Percentiles rank a stretch among this genome's conserved stretches.
These are phyloP conservation scores for Peribolospora kevripleyi DNA, from an alignment of 768 basidiomycete species.

Conservation along the genomic window DNA sequence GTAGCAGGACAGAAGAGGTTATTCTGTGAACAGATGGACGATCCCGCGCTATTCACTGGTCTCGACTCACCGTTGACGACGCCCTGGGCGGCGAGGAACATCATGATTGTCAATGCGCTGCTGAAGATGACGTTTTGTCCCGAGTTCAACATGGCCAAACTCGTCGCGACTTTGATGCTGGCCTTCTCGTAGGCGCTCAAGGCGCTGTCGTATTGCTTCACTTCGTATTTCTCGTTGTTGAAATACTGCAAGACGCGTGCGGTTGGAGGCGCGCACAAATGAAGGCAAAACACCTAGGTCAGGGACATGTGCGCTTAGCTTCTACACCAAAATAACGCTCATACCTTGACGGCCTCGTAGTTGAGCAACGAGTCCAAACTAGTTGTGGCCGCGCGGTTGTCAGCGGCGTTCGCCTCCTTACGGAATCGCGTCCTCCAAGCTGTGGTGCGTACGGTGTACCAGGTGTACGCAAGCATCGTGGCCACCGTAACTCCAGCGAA, in stretches of 20 bases:
- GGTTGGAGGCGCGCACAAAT: neutral
- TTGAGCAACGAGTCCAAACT: slow-evolving; percentile 93
- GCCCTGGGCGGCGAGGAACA: slow-evolving; percentile 90
- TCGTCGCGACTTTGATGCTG: slow-evolving; percentile 83
- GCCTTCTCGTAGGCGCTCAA: slow-evolving; percentile 69
- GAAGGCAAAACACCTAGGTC: neutral
- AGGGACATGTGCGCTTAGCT: neutral
- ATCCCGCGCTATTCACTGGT: neutral
- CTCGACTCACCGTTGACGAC: slow-evolving; percentile 49
- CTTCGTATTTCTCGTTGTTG: slow-evolving; percentile 85
- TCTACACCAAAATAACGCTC: neutral
- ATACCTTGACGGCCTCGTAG: slow-evolving; percentile 92
- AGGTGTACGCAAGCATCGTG: slow-evolving; percentile 74
- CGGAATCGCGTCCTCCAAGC: slow-evolving; percentile 95
- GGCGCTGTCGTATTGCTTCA: slow-evolving; percentile 74
- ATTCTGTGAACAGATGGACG: neutral
- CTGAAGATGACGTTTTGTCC: slow-evolving; percentile 96
- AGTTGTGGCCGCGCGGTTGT: slow-evolving; percentile 81
- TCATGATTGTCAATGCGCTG: slow-evolving; percentile 69
- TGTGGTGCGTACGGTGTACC: slow-evolving; percentile 91
- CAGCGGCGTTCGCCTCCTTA: slow-evolving; percentile 79
- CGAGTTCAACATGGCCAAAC: slow-evolving; percentile 74
- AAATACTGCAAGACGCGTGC: slow-evolving; percentile 31
- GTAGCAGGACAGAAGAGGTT: neutral
- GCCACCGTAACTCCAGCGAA: slow-evolving; percentile 72